These are phyloP conservation scores for Rhizophagus clarus DNA, from an alignment of 192 early-diverging fungal species.

Conservation along the genomic window DNA sequence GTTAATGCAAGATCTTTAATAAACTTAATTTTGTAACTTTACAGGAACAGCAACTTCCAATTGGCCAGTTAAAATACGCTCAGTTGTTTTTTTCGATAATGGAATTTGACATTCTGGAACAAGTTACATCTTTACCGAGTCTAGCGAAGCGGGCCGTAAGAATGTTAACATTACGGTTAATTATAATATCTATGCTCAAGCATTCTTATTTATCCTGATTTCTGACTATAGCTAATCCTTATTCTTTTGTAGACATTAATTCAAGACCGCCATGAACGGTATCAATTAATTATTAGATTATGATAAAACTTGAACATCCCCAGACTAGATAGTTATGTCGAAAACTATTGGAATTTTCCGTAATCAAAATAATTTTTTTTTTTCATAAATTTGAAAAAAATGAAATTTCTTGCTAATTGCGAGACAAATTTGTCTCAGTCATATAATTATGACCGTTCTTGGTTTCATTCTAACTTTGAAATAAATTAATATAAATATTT, in stretches of 20 bases:
- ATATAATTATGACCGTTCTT: no score
- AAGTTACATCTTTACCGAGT: conserved; percentile 31
- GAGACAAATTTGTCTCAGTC: no score
- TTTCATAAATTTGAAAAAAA: conserved; percentile 29
- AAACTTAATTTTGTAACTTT: conserved; percentile 17
- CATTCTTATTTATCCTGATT: conserved; percentile 10
- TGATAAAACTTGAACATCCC: conserved; percentile 23
- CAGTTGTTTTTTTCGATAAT: conserved; percentile 25
- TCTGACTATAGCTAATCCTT: conserved; percentile 18
- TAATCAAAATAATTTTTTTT: conserved; percentile 5
- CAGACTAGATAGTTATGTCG: conserved; percentile 23
- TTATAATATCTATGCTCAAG: conserved; percentile 27
- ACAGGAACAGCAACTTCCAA: conserved; percentile 25
- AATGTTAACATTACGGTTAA: conserved; percentile 31
- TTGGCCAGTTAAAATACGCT: conserved; percentile 21
- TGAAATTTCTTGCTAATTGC: conserved; percentile 27
- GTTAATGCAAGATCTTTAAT: conserved; percentile 28
- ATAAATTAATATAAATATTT: no score
- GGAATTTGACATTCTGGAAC: conserved; percentile 28
- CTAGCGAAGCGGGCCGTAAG: conserved; percentile 20
- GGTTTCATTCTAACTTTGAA: no score
- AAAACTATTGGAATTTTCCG: neutral
- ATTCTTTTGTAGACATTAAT: conserved; percentile 29
- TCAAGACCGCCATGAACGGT: conserved; percentile 18
- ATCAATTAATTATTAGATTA: conserved; percentile 28